Conservation (phyloP, 257 asterid genomes). For the Henckelia pumila region DNA sequence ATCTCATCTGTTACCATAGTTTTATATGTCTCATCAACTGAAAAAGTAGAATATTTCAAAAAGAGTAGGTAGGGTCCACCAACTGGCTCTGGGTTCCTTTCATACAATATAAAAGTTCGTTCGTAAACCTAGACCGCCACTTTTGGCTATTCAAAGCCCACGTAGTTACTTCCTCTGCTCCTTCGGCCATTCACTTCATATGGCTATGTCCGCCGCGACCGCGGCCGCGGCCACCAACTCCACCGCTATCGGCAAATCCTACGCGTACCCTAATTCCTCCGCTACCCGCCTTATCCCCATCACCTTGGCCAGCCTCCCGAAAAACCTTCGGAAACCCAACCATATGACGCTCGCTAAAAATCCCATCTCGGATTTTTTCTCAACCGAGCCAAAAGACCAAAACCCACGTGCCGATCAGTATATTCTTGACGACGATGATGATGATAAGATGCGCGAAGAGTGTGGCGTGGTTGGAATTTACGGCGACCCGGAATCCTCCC, state of each 20-base stretch:
- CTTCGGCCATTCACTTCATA: neutral
- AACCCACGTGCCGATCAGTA: neutral
- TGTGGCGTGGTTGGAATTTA: slow-evolving; percentile 92
- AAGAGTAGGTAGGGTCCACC: no score
- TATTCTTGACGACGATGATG: slow-evolving; percentile 25
- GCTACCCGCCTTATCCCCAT: no score
- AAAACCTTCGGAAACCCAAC: slow-evolving; percentile 33
- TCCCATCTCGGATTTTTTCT: slow-evolving; percentile 45
- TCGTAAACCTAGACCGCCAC: slow-evolving; percentile 38
- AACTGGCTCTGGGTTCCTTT: no score
- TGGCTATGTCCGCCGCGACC: slow-evolving; percentile 26
- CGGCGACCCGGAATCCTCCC: slow-evolving; percentile 89
- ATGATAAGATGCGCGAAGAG: slow-evolving; percentile 83
- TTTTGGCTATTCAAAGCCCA: slow-evolving; percentile 48
- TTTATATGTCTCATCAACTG: no score
- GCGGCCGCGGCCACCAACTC: neutral
- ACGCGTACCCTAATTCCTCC: no score
- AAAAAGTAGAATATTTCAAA: no score
- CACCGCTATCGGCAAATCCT: neutral
- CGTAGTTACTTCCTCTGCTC: neutral
- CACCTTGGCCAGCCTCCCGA: neutral
- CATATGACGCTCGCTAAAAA: slow-evolving; percentile 42
- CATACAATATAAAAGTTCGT: slow-evolving; percentile 16
- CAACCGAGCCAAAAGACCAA: slow-evolving; percentile 15
- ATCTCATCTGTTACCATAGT: no score